Percentiles rank a stretch among this genome's conserved stretches.
phyloP scores from a whole-genome alignment of 768 basidiomycete genomes.

The Mycena filopes region DNA sequence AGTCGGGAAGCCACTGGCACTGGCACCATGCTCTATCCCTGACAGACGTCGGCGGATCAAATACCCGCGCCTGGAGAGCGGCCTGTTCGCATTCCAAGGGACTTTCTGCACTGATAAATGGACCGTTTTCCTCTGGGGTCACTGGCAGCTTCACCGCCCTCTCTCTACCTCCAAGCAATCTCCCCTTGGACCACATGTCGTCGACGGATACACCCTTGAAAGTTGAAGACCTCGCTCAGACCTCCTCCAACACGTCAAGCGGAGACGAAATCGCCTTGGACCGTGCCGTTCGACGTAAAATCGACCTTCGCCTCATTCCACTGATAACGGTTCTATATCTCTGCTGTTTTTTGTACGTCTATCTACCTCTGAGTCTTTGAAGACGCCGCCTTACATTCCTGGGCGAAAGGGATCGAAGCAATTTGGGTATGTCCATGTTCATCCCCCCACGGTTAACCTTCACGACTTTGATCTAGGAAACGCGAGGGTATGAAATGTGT shows the following conservation, averaged over 20 bases:
- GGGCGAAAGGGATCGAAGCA: slow-evolving; percentile 51
- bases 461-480: slow-evolving; percentile 43
- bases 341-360: slow-evolving; percentile 65
- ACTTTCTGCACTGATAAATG: slow-evolving; percentile 7
- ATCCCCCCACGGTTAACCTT: not conserved
- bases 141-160: not conserved
- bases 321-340: slow-evolving; percentile 68
- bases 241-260: slow-evolving; percentile 7
- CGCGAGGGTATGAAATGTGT: slow-evolving; percentile 37
- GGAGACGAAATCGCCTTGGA: slow-evolving; percentile 37
- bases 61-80: slow-evolving; percentile 14
- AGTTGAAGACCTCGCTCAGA: slow-evolving; percentile 8
- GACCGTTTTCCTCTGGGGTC: slow-evolving; percentile 6
- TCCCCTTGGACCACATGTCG: not conserved
- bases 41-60: slow-evolving; percentile 14
- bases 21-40: not conserved
- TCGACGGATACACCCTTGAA: slow-evolving; percentile 6
- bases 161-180: slow-evolving; percentile 1
- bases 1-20: not conserved
- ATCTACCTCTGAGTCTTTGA: not conserved
- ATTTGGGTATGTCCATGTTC: slow-evolving; percentile 48
- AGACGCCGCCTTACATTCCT: not conserved
- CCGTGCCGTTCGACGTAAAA: slow-evolving; percentile 15
- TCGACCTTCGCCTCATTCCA: slow-evolving; percentile 46
- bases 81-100: not conserved